A percentile compares a stretch with the other conserved stretches of the same genome.
These are phyloP conservation scores for Starmerella stellata DNA, from an alignment of 805 yeast genomes.

Conservation along the genomic window DNA sequence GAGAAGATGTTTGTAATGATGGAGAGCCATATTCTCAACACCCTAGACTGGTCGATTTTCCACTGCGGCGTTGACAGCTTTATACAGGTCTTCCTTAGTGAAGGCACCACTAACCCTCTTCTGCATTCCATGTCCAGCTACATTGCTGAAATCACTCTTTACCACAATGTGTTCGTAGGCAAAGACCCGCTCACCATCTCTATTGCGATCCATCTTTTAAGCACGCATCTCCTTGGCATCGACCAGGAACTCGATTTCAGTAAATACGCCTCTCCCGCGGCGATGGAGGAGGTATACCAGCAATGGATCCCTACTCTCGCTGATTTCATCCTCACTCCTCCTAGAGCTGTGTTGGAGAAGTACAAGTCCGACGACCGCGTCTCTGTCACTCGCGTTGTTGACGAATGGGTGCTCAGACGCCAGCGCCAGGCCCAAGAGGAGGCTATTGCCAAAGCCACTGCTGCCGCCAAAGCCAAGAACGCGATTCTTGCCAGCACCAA, in stretches of 20 bases:
- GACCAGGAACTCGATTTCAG: conserved; percentile 5
- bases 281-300: conserved; percentile 19
- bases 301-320: conserved; percentile 19
- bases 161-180: conserved; percentile 22
- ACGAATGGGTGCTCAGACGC: conserved; percentile 20
- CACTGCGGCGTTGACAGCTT: conserved; percentile 39
- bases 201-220: conserved; percentile 20
- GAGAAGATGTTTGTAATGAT: conserved; percentile 46
- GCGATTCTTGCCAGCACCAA: conserved; percentile 4
- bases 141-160: conserved; percentile 24
- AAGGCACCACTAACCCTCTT: conserved; percentile 16
- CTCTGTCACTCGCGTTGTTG: conserved; percentile 22
- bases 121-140: conserved; percentile 20
- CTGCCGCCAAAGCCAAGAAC: conserved; percentile 9
- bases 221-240: conserved; percentile 17
- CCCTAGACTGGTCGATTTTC: conserved; percentile 49
- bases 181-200: conserved; percentile 21
- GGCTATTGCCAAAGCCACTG: conserved; percentile 5
- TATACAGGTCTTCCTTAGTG: conserved; percentile 17
- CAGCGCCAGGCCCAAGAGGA: conserved; percentile 19
- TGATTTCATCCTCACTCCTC: conserved; percentile 23
- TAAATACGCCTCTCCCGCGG: conserved; percentile 3
- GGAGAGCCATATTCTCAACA: conserved; percentile 54
- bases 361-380: conserved; percentile 21
- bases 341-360: conserved; percentile 25